Conservation (phyloP, 1,284 basidiomycete species). For the Meira nashicola region DNA sequence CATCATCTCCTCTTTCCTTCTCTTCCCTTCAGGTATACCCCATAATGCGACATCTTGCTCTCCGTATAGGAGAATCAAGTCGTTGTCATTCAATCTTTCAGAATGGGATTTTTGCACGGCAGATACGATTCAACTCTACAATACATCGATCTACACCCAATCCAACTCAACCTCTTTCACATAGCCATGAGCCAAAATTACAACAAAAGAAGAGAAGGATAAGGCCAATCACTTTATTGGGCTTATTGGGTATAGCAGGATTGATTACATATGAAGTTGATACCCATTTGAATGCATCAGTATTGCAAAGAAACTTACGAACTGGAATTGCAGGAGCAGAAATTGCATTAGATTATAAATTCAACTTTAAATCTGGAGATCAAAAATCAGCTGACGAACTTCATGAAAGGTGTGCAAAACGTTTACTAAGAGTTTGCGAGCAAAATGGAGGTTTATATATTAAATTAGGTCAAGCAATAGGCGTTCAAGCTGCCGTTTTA, state of each 20-base stretch:
- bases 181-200: neutral
- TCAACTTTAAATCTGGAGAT: conserved; percentile 37
- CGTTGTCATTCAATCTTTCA: too few species aligned
- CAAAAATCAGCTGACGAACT: conserved; percentile 35
- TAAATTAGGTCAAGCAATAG: conserved; percentile 46
- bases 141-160: too few species aligned
- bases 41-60: too few species aligned
- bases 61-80: too few species aligned
- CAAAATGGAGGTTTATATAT: conserved; percentile 40
- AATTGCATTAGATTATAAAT: conserved; percentile 45
- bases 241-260: neutral
- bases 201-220: neutral
- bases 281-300: conserved; percentile 6
- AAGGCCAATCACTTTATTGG: neutral
- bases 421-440: conserved; percentile 40
- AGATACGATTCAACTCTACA: too few species aligned
- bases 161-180: too few species aligned
- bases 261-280: conserved; percentile 12
- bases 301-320: conserved; percentile 30
- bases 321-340: conserved; percentile 31
- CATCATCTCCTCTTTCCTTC: too few species aligned
- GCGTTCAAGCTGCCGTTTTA: conserved; percentile 34
- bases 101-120: too few species aligned
- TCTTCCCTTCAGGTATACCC: too few species aligned
- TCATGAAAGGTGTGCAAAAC: conserved; percentile 37